Conservation (phyloP, 2,329 filamentous ascomycete genomes). For the Colletotrichum limetticola region DNA sequence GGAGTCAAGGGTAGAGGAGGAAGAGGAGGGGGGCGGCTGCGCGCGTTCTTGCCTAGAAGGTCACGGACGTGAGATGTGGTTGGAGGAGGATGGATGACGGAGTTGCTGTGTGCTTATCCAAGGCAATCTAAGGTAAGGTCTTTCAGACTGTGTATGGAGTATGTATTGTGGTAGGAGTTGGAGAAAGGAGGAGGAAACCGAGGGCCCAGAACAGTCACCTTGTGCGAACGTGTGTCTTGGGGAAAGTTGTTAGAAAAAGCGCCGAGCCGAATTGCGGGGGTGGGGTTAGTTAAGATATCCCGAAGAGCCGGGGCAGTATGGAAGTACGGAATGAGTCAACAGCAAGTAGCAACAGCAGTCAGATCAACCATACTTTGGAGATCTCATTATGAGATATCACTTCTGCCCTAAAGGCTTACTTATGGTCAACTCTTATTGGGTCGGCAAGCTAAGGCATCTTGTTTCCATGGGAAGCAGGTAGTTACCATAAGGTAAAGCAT, state of each 20-base stretch:
- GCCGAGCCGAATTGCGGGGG: conserved; percentile 33
- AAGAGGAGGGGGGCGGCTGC: background rate
- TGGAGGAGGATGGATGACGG: background rate
- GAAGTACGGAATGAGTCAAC: background rate
- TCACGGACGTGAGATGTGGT: conserved; percentile 1
- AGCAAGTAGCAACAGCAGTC: background rate
- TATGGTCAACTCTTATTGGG: background rate
- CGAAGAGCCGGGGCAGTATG: background rate
- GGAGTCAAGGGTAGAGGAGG: background rate
- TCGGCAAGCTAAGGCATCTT: background rate
- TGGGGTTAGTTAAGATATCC: conserved; percentile 18
- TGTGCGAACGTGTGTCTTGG: conserved; percentile 12
- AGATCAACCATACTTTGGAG: background rate
- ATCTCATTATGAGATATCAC: background rate
- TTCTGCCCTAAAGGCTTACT: background rate
- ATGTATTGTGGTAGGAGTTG: conserved; percentile 4
- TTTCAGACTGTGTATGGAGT: background rate
- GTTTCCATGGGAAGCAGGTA: background rate
- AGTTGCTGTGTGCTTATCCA: background rate
- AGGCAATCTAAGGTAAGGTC: no score
- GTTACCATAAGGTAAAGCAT: background rate
- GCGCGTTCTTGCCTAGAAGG: conserved; percentile 12
- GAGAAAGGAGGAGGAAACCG: conserved; percentile 8
- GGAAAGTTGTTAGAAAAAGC: conserved; percentile 4
- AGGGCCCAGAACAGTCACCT: background rate